Evolutionary conservation across 2,329 filamentous ascomycete species (phyloP).

Genomic region (Stachybotrys echinatus): DNA sequence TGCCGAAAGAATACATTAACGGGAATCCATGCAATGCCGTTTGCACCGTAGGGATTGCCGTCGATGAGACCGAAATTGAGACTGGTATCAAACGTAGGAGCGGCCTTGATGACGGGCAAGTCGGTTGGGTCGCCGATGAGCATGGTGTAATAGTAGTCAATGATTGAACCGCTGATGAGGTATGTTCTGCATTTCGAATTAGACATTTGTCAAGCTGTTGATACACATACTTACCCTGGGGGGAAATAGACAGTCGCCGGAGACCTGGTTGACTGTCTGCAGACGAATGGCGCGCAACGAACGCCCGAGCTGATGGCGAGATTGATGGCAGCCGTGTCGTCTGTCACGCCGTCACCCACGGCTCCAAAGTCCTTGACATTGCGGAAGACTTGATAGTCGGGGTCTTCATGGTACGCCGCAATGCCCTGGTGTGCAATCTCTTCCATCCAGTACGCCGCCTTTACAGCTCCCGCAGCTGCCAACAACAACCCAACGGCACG

Average conservation of each 20-base stretch:
- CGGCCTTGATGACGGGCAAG: slow-evolving; percentile 51
- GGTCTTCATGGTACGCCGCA: slow-evolving; percentile 21
- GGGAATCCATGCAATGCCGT: slow-evolving; percentile 39
- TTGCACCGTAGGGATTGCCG: slow-evolving; percentile 36
- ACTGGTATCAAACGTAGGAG: slow-evolving; percentile 33
- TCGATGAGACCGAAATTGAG: slow-evolving; percentile 40
- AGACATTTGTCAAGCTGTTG: neutral
- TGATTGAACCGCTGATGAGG: slow-evolving; percentile 62
- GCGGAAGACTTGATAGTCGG: slow-evolving; percentile 19
- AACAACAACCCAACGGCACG: too few species aligned
- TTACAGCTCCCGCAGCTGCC: neutral
- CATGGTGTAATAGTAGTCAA: slow-evolving; percentile 75
- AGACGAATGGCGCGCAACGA: slow-evolving; percentile 16
- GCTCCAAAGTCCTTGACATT: too few species aligned
- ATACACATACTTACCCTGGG: slow-evolving; percentile 19
- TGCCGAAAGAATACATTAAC: slow-evolving; percentile 58
- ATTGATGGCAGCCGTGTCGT: slow-evolving; percentile 21
- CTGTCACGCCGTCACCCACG: slow-evolving; percentile 21
- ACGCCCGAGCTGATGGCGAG: slow-evolving; percentile 17
- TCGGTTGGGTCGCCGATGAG: slow-evolving; percentile 65
- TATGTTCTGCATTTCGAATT: slow-evolving; percentile 52
- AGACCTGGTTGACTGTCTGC: slow-evolving; percentile 24
- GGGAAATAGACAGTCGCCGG: slow-evolving; percentile 32
- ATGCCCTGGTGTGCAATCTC: slow-evolving; percentile 18
- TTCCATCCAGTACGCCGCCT: slow-evolving; percentile 20